phyloP scores from a whole-genome alignment of 2,329 filamentous ascomycete genomes.

The Cladorrhinum sp. region DNA sequence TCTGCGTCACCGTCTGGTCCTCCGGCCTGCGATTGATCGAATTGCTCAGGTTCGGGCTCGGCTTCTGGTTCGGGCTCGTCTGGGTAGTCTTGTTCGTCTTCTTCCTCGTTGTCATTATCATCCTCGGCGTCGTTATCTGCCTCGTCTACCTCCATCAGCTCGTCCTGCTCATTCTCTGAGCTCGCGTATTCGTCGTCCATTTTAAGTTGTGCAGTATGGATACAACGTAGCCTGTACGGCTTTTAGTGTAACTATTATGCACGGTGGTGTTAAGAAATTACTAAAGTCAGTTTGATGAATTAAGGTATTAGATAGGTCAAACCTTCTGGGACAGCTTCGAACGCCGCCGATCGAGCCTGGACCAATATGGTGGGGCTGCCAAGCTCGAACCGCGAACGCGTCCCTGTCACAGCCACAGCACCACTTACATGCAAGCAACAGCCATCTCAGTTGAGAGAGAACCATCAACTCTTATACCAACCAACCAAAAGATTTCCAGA shows the following conservation, averaged over 20 bases:
- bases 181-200: constrained; percentile 38
- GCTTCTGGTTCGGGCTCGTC: constrained; percentile 30
- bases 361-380: neutral
- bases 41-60: constrained; percentile 21
- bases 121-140: constrained; percentile 41
- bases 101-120: constrained; percentile 45
- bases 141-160: constrained; percentile 52
- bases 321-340: neutral
- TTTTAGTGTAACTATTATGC: too few species aligned
- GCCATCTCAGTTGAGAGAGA: too few species aligned
- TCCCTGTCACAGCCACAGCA: too few species aligned
- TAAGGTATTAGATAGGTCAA: neutral
- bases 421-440: too few species aligned
- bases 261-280: too few species aligned
- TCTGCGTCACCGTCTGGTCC: constrained; percentile 8
- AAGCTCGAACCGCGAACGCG: neutral
- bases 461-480: too few species aligned
- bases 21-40: constrained; percentile 36
- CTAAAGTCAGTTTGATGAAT: neutral
- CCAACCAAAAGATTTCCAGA: too few species aligned
- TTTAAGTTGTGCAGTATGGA: neutral
- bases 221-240: neutral
- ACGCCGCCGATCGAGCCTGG: neutral
- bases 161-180: constrained; percentile 54
- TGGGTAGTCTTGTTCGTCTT: constrained; percentile 33